Percentiles rank a stretch among this genome's conserved stretches.
phyloP scores from a whole-genome alignment of 2,329 filamentous ascomycete species.

The Scolecobasidium constrictum region DNA sequence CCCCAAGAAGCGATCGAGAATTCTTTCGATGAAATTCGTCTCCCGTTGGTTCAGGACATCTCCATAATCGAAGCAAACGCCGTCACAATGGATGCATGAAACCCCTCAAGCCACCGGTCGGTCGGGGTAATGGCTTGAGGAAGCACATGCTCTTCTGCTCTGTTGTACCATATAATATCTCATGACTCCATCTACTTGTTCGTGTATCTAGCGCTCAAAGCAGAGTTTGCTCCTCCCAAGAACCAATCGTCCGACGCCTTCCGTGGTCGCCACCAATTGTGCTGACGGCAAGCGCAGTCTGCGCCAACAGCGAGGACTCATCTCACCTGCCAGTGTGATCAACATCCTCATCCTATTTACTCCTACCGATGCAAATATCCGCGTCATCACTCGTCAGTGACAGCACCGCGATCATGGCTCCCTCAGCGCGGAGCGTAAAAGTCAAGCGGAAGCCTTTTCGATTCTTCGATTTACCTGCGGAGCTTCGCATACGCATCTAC shows the following conservation, averaged over 20 bases:
- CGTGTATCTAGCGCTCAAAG: no score
- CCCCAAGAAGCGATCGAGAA: constrained; percentile 7
- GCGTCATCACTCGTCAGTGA: no score
- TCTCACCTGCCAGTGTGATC: no score
- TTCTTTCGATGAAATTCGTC: neutral
- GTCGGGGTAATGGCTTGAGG: neutral
- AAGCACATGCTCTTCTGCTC: neutral
- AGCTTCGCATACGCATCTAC: constrained; percentile 8
- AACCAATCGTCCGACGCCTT: no score
- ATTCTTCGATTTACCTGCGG: constrained; percentile 5
- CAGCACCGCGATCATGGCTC: neutral
- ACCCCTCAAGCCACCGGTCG: neutral
- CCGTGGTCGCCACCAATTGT: no score
- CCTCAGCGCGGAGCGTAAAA: neutral
- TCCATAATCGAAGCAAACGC: neutral
- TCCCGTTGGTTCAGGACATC: constrained; percentile 4
- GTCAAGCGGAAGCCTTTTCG: constrained; percentile 11
- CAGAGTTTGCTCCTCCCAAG: no score
- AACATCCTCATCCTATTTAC: no score
- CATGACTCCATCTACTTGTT: no score
- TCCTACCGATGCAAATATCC: no score
- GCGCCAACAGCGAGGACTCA: no score
- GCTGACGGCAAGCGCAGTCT: no score
- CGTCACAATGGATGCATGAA: constrained; percentile 4
- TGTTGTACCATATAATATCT: no score